Evolutionary conservation across 2,329 filamentous ascomycete species (phyloP), one percentile per base, ranked within the genome.

Genomic region (Aspergillus terreus): DNA sequence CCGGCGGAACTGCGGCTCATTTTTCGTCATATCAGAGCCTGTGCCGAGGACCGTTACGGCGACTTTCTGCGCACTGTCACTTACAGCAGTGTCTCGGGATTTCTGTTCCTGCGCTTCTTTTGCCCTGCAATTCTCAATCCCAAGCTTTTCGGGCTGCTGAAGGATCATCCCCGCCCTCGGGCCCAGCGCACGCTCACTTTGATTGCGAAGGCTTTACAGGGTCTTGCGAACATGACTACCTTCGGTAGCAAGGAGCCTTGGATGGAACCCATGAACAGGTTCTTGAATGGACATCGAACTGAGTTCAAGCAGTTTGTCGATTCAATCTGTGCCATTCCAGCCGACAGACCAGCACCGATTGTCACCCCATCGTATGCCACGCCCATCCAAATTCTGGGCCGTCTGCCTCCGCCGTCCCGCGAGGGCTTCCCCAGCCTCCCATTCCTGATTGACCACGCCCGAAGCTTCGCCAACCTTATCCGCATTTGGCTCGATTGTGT

Each of bases 191-290:
- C 92, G 0, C 79, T 96, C 48, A 96, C 92, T 0, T 80, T 97
- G 46, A 92, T 97, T 53, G 90, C 92, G 21, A 97, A 97, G 71
- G 90, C 88, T 1, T 76, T 97, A 7, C 92, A 96, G 71, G 92
- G 90, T 14, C 79, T 97, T 52, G 90, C 91, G 15, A 96, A 96
- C 67, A 80, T 96, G 72, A 89, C 90, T 2, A 90, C 84, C 0
- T 96, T 96, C 66, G 92, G 92, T 38, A 92, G 88, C 65, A 95
- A 96, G 67, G 92, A 97, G 70, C 85, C 87, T n/a, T 97, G 91
- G 90, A 96, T 97, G 92, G 92, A 96, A 72, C 91, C 91, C 0
- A 97, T 97, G 92, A 97, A 96, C 66, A 82, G 82, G 41, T 96
- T 96, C 62, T 76, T 97, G 44, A 80, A 79, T 7, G 78, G 83